Evolutionary conservation across 164 flowering plant genomes (phyloP).

Genomic region (Vitis cinerea): DNA sequence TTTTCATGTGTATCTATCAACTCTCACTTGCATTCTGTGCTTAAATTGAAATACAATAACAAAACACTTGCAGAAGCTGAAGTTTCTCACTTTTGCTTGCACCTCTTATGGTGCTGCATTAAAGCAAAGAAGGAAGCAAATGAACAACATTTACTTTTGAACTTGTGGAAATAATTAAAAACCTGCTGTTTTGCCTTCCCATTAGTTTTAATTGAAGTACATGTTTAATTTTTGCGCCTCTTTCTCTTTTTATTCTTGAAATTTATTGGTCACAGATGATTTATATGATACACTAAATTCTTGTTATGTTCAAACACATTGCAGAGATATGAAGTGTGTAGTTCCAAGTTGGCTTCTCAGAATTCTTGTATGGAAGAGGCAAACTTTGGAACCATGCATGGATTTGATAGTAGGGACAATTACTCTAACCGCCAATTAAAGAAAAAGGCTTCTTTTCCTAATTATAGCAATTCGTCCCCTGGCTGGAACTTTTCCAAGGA

Average conservation of each 20-base stretch:
- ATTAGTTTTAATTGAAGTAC: background rate
- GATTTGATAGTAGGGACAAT: slow-evolving; percentile 25
- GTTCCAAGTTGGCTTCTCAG: slow-evolving; percentile 20
- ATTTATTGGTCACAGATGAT: background rate
- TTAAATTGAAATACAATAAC: too few relatives aligned
- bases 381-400: slow-evolving; percentile 12
- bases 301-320: background rate
- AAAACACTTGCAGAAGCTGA: too few relatives aligned
- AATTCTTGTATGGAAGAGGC: slow-evolving; percentile 31
- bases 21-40: too few relatives aligned
- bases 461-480: slow-evolving; percentile 18
- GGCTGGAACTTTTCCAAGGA: slow-evolving; percentile 23
- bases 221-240: background rate
- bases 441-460: slow-evolving; percentile 21
- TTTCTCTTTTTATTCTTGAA: background rate
- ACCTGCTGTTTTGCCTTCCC: too few relatives aligned
- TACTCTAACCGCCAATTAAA: slow-evolving; percentile 20
- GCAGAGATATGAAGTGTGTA: slow-evolving; percentile 35
- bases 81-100: too few relatives aligned
- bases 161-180: background rate
- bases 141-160: background rate
- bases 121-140: background rate
- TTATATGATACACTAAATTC: background rate
- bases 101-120: too few relatives aligned
- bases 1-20: too few relatives aligned